phyloP scores from a whole-genome alignment of 306 rosid genomes.

The Ziziphus jujuba region DNA sequence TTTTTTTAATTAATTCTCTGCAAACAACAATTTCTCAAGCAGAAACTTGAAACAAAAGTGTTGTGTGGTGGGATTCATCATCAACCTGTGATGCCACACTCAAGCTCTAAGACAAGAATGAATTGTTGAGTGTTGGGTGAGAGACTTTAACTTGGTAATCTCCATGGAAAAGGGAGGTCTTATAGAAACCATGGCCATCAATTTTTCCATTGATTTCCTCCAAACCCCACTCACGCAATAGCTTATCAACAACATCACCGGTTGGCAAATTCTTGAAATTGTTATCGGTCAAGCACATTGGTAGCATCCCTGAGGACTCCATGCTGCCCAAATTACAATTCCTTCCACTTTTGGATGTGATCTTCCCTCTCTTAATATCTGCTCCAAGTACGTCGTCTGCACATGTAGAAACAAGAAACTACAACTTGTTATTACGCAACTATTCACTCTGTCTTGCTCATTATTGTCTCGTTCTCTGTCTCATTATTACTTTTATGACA shows the following conservation, averaged over 20 bases:
- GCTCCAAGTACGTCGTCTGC: conserved; percentile 56
- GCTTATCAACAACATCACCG: conserved; percentile 67
- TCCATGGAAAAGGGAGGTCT: conserved; percentile 44
- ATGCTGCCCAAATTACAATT: conserved; percentile 58
- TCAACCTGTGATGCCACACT: conserved; percentile 8
- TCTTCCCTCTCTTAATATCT: conserved; percentile 51
- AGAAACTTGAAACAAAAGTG: conserved; percentile 20
- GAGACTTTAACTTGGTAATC: conserved; percentile 34
- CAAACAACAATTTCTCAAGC: background rate
- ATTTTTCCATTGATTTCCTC: conserved; percentile 12
- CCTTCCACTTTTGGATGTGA: conserved; percentile 70
- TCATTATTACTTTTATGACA: too few species aligned
- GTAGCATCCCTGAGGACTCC: conserved; percentile 53
- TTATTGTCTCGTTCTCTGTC: too few species aligned
- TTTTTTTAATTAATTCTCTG: too few species aligned
- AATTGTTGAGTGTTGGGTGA: conserved; percentile 19
- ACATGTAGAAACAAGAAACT: background rate
- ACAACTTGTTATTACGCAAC: too few species aligned
- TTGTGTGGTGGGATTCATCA: background rate
- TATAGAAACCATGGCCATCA: conserved; percentile 34
- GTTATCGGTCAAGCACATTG: conserved; percentile 57
- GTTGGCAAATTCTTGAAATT: conserved; percentile 64
- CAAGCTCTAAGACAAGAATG: conserved; percentile 19
- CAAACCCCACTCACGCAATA: conserved; percentile 56
- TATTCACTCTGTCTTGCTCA: too few species aligned